Evolutionary conservation across 352 stramenopile genomes (phyloP).

Genomic region (Phytophthora lateralis): DNA sequence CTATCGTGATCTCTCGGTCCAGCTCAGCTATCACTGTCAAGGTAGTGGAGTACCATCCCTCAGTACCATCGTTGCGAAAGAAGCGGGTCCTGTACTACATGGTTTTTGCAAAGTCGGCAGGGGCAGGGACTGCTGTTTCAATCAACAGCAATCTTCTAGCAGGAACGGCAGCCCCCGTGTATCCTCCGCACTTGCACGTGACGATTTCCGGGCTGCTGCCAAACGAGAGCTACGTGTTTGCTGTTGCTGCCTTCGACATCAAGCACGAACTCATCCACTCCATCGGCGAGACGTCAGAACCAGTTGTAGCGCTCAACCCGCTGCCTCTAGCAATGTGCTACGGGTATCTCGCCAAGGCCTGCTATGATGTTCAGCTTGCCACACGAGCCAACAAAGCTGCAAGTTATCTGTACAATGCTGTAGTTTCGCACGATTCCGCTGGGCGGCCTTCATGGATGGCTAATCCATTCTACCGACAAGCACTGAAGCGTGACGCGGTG

Average conservation of each 20-base stretch:
- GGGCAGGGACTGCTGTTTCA: slow-evolving; percentile 76
- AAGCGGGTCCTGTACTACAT: slow-evolving; percentile 69
- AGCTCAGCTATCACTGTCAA: slow-evolving; percentile 59
- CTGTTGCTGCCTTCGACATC: slow-evolving; percentile 75
- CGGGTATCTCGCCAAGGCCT: slow-evolving; percentile 69
- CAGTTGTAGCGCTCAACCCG: slow-evolving; percentile 72
- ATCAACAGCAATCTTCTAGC: slow-evolving; percentile 71
- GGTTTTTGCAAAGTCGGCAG: slow-evolving; percentile 74
- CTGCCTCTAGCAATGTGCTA: slow-evolving; percentile 70
- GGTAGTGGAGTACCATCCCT: slow-evolving; percentile 47
- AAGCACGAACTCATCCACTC: slow-evolving; percentile 64
- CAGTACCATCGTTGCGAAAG: slow-evolving; percentile 27
- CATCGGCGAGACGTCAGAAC: slow-evolving; percentile 67
- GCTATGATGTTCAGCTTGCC: slow-evolving; percentile 38
- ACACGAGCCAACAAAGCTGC: slow-evolving; percentile 45
- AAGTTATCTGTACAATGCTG: slow-evolving; percentile 48
- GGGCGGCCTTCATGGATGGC: slow-evolving; percentile 49
- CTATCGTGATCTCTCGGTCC: slow-evolving; percentile 57
- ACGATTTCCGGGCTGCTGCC: slow-evolving; percentile 59
- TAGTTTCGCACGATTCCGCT: slow-evolving; percentile 43
- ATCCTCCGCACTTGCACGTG: slow-evolving; percentile 22
- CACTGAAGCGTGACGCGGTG: slow-evolving; percentile 49
- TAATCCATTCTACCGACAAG: slow-evolving; percentile 70
- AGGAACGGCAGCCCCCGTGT: slow-evolving; percentile 64
- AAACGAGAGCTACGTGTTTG: slow-evolving; percentile 88